Conservation (phyloP, 1,284 basidiomycete species). For the Moesziomyces parantarcticus region DNA sequence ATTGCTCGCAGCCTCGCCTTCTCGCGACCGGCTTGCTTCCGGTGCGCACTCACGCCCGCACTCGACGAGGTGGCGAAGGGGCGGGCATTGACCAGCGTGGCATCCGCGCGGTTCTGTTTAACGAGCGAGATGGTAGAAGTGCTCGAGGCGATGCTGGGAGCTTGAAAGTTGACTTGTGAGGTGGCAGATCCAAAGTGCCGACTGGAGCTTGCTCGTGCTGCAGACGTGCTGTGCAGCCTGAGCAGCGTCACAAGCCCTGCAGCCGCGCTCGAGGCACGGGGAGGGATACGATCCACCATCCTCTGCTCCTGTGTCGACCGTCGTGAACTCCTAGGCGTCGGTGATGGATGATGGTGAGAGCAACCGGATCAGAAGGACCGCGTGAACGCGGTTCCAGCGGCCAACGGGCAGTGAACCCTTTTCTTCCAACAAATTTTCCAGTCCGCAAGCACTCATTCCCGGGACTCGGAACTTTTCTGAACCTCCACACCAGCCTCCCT, state of each 20-base stretch:
- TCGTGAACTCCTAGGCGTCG: not conserved
- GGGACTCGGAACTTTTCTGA: slow-evolving; percentile 19
- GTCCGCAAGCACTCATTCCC: not conserved
- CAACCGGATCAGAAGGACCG: not conserved
- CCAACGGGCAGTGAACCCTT: slow-evolving; percentile 5
- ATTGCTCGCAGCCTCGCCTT: slow-evolving; percentile 26
- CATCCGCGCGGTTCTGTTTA: not conserved
- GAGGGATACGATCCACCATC: slow-evolving; percentile 26
- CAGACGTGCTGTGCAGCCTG: not conserved
- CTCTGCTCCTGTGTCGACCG: not conserved
- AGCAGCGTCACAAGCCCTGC: slow-evolving; percentile 9
- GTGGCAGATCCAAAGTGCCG: slow-evolving; percentile 13
- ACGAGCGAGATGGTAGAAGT: too few species aligned
- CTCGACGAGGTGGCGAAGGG: slow-evolving; percentile 8
- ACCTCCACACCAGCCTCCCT: slow-evolving; percentile 10
- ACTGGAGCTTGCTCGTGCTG: not conserved
- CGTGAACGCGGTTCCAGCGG: not conserved
- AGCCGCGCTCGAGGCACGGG: slow-evolving; percentile 10
- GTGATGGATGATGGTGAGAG: not conserved
- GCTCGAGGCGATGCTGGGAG: not conserved
- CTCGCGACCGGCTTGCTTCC: slow-evolving; percentile 44
- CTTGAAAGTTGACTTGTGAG: slow-evolving; percentile 4
- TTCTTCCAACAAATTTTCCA: slow-evolving; percentile 31
- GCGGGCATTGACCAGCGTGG: not conserved
- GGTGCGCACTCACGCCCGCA: slow-evolving; percentile 24